Percentiles rank a stretch among this genome's conserved stretches.
phyloP scores from a whole-genome alignment of 148 eudicot genomes.

The Diospyros lotus region DNA sequence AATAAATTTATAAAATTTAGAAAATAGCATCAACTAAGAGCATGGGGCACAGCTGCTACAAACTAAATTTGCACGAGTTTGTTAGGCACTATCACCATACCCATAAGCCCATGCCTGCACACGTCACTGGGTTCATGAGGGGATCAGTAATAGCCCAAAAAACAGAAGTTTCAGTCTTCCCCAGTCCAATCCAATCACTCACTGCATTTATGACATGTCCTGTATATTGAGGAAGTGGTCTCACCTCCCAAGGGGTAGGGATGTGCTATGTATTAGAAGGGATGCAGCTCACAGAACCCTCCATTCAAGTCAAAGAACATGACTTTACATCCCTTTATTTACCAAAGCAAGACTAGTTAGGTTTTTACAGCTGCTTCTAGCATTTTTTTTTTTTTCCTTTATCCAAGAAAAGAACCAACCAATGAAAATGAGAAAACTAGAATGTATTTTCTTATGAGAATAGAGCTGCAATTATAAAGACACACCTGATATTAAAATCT shows the following conservation, averaged over 20 bases:
- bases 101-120: background rate
- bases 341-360: background rate
- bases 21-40: background rate
- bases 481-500: conserved; percentile 80
- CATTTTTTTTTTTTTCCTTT: background rate
- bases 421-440: background rate
- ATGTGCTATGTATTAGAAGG: background rate
- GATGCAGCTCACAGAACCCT: background rate
- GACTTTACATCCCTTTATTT: background rate
- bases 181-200: background rate
- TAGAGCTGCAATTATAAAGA: background rate
- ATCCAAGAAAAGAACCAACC: too few relatives aligned
- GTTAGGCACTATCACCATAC: background rate
- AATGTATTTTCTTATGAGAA: background rate
- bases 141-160: background rate
- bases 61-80: background rate
- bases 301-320: conserved; percentile 4
- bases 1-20: background rate
- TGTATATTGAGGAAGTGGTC: background rate
- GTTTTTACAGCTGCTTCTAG: background rate
- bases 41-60: background rate
- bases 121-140: background rate
- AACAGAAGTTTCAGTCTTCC: background rate
- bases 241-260: conserved; percentile 1
- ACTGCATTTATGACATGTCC: background rate